Base-by-base conservation (phyloP, 257 asterid genomes). In the Gentiana straminea region DNA sequence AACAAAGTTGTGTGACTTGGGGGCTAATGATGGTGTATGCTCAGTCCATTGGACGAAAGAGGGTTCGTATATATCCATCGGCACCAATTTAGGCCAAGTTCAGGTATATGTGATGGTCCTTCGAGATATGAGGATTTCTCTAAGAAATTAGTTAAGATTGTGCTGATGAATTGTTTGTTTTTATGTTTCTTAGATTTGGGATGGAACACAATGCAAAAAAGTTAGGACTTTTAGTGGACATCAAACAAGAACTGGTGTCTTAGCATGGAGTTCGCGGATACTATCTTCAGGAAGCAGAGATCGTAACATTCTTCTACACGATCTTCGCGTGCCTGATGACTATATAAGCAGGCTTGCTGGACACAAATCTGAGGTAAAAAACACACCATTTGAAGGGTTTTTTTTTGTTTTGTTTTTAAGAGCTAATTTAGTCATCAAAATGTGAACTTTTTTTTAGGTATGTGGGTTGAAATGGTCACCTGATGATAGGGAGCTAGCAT, bases 401-500 rank as follows among this genome's bases (percentile, higher is more conserved):
- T 37, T 6, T n/a, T 24, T 24, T 24, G 24, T 24, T 24, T 24
- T 24, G 24, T 24, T 41, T 41, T 41, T 4, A 41, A 41, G 46
- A 41, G 46, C 8, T 41, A 41, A 5, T 41, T 41, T 10, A 24
- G 24, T 24, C 24, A 24, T 41, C 9, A 4, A 41, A 41, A 41
- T 2, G 4, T 9, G 37, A 39, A 10, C 44, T 39, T 38, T 35
- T 13, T 2, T 7, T 75, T 52, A 89, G 96, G 87, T 88, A 41
- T 88, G 99, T 55, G 97, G 99, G 38, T 80, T 88, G 65, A 88
- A 92, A 74, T 92, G 99, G 97, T 92, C 97, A 54, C 95, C 80
- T 44, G 99, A 92, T 68, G 97, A 92, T 64, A 69, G 99, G 46
- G 95, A 92, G 72, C 99, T 92, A 38, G 99, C 99, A 35, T 92